Percentiles rank a stretch among this genome's conserved stretches.
Evolutionary conservation across 169 alveolate species (phyloP).

Genomic region (Eimeria necatrix): DNA sequence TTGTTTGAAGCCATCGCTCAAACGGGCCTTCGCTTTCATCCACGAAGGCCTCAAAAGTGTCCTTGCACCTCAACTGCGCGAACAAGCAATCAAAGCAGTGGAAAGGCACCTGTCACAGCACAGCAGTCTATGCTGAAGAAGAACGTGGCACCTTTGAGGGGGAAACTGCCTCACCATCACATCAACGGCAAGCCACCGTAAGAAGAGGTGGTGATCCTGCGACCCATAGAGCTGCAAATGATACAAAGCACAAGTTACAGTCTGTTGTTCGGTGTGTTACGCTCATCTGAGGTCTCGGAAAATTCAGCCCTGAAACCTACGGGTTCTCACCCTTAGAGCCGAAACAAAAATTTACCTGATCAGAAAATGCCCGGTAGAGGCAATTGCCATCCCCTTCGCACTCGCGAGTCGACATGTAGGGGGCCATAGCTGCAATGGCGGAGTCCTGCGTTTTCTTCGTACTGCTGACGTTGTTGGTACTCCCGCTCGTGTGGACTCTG

Average conservation of each 20-base stretch:
- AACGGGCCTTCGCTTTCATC: conserved; percentile 73
- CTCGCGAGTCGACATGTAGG: conserved; percentile 56
- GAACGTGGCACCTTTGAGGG: not conserved
- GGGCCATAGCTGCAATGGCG: conserved; percentile 72
- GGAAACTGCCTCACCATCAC: conserved; percentile 70
- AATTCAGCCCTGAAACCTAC: not conserved
- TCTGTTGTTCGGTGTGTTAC: too few species aligned
- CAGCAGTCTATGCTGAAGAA: not conserved
- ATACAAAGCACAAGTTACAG: not conserved
- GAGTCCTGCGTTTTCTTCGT: not conserved
- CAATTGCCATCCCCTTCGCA: conserved; percentile 80
- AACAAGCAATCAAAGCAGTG: too few species aligned
- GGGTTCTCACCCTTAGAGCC: not conserved
- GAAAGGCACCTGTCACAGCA: too few species aligned
- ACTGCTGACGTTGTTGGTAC: not conserved
- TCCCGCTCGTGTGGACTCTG: not conserved
- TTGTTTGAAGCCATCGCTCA: conserved; percentile 68
- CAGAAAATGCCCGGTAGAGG: conserved; percentile 79
- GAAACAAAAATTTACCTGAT: conserved; percentile 52
- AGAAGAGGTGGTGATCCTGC: conserved; percentile 76
- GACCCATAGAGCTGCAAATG: conserved; percentile 76
- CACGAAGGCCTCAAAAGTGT: conserved; percentile 63
- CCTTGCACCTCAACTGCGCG: conserved; percentile 63
- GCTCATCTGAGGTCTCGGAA: not conserved
- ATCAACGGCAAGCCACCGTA: conserved; percentile 80